Evolutionary conservation across 208 protist species (phyloP).

Genomic region (Crithidia sp.): DNA sequence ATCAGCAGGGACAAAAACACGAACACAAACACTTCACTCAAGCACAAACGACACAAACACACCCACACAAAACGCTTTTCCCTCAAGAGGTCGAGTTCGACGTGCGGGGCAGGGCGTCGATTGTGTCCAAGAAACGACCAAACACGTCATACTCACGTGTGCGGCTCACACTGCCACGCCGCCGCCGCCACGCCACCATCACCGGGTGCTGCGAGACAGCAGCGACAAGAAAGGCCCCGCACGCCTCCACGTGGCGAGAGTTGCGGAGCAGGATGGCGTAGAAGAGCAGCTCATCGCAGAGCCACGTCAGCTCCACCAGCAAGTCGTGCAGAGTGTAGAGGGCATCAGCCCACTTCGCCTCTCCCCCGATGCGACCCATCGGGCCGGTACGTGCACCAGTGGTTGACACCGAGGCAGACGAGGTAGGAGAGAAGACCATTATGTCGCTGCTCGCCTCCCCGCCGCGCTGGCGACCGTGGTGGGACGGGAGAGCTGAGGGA

Average conservation of each 20-base stretch:
- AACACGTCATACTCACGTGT: constrained; percentile 46
- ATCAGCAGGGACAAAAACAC: too few relatives aligned
- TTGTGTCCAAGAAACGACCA: constrained; percentile 34
- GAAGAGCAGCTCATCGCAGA: constrained; percentile 85
- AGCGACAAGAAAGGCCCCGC: constrained; percentile 69
- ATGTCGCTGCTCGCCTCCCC: constrained; percentile 8
- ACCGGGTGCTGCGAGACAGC: constrained; percentile 72
- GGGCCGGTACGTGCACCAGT: not conserved
- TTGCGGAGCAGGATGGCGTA: constrained; percentile 83
- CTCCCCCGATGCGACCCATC: constrained; percentile 5
- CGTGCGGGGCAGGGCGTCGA: constrained; percentile 29
- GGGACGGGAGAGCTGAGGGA: not conserved
- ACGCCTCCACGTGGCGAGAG: constrained; percentile 77
- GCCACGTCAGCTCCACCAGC: constrained; percentile 81
- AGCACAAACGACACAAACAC: too few relatives aligned
- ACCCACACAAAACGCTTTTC: not conserved
- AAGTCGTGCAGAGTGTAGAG: constrained; percentile 45
- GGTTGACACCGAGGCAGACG: constrained; percentile 2
- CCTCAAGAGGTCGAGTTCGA: constrained; percentile 3
- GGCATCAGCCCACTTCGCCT: constrained; percentile 12
- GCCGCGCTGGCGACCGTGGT: constrained; percentile 13
- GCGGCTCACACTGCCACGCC: constrained; percentile 30
- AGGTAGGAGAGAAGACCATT: not conserved
- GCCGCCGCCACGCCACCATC: constrained; percentile 63
- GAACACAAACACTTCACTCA: too few relatives aligned